Conservation (phyloP, 352 stramenopile species). For the Thalassiosira livingstoniorum region DNA sequence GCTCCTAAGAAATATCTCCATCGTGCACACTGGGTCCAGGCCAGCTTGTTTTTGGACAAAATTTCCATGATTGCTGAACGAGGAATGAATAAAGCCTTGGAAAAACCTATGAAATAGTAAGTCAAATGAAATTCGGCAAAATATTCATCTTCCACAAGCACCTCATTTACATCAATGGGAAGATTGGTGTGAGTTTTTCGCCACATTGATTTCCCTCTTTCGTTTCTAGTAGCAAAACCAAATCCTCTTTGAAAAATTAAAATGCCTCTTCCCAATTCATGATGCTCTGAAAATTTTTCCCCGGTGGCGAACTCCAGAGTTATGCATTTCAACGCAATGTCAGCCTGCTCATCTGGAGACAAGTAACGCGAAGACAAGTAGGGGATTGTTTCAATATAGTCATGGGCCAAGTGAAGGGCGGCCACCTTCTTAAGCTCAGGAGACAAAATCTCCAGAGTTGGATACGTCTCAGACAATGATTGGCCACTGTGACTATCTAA, state of each 20-base stretch:
- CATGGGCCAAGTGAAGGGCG: conserved; percentile 47
- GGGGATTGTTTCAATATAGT: conserved; percentile 42
- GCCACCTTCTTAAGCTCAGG: conserved; percentile 47
- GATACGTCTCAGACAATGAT: conserved; percentile 50
- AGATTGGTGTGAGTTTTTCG: conserved; percentile 3
- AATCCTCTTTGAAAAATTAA: conserved; percentile 55
- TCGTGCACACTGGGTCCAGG: conserved; percentile 30
- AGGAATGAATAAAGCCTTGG: conserved; percentile 27
- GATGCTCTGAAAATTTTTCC: conserved; percentile 52
- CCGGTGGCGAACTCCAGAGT: conserved; percentile 62
- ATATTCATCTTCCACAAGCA: conserved; percentile 25
- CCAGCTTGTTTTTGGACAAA: conserved; percentile 13
- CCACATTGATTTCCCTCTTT: not conserved
- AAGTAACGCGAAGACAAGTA: conserved; percentile 68
- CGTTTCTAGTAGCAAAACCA: conserved; percentile 15
- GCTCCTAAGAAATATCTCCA: conserved; percentile 32
- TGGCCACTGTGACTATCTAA: conserved; percentile 23
- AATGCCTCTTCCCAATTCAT: conserved; percentile 53
- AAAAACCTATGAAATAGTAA: conserved; percentile 18
- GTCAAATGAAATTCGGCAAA: conserved; percentile 3
- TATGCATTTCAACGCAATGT: conserved; percentile 52
- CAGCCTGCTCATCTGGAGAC: conserved; percentile 45
- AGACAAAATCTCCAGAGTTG: conserved; percentile 47
- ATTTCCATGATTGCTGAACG: conserved; percentile 23
- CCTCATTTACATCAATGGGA: conserved; percentile 23